phyloP scores from a whole-genome alignment of 192 early-diverging fungal genomes.

The Lobosporangium transversale region DNA sequence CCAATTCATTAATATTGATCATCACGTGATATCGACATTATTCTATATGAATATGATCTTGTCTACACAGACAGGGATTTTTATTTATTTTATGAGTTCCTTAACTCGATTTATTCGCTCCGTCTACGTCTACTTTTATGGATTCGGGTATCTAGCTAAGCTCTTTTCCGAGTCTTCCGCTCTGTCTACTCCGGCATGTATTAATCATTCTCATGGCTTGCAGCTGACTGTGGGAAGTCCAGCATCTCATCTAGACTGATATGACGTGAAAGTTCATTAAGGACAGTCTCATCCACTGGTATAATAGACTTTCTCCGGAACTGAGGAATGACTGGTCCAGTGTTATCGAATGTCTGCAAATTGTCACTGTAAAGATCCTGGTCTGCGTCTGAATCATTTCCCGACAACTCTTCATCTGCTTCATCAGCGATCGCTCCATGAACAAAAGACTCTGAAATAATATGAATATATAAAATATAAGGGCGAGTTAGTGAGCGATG shows the following conservation, averaged over 20 bases:
- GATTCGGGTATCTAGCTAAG: background rate
- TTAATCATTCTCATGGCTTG: slow-evolving; percentile 20
- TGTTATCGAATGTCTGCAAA: slow-evolving; percentile 60
- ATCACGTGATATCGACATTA: too few species aligned
- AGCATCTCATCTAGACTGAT: slow-evolving; percentile 68
- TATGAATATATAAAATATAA: background rate
- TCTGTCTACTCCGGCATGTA: background rate
- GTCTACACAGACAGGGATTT: too few species aligned
- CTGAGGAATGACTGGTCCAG: slow-evolving; percentile 53
- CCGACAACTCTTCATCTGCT: slow-evolving; percentile 22
- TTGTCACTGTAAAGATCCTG: slow-evolving; percentile 44
- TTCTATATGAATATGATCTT: too few species aligned
- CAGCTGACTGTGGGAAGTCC: slow-evolving; percentile 36
- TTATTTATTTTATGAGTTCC: too few species aligned
- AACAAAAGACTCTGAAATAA: slow-evolving; percentile 24
- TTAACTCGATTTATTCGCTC: too few species aligned
- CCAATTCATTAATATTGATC: too few species aligned
- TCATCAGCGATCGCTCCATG: slow-evolving; percentile 24
- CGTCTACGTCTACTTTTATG: background rate
- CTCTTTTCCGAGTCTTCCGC: background rate
- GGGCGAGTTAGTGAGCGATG: background rate
- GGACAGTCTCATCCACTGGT: slow-evolving; percentile 71
- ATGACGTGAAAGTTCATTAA: slow-evolving; percentile 64
- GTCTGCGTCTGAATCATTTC: slow-evolving; percentile 20
- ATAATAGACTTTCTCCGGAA: slow-evolving; percentile 73